Conservation (phyloP, 2,329 filamentous ascomycete species). For the Venturiaceae sp. region DNA sequence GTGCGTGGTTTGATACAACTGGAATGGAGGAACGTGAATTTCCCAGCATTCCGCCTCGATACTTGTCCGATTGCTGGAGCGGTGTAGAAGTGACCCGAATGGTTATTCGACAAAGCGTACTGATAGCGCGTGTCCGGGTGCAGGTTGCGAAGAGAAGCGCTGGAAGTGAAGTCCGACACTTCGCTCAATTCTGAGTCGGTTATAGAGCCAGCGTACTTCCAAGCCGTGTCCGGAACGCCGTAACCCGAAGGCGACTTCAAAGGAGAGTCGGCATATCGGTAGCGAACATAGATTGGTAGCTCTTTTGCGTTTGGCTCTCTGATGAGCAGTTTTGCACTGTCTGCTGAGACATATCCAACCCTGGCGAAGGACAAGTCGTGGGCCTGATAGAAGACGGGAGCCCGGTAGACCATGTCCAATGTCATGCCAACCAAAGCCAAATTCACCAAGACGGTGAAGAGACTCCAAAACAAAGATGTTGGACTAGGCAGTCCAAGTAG, state of each 20-base stretch:
- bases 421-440: constrained; percentile 56
- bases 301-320: constrained; percentile 70
- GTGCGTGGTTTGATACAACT: constrained; percentile 90
- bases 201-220: constrained; percentile 59
- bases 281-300: constrained; percentile 66
- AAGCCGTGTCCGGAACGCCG: constrained; percentile 44
- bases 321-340: constrained; percentile 69
- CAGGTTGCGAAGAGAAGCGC: constrained; percentile 57
- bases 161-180: constrained; percentile 72
- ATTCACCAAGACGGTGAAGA: constrained; percentile 64
- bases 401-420: constrained; percentile 69
- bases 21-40: constrained; percentile 83
- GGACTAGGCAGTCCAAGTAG: constrained; percentile 68
- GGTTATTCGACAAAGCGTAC: constrained; percentile 79
- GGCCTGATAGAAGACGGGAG: constrained; percentile 57
- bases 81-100: constrained; percentile 70
- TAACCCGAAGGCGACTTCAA: constrained; percentile 43
- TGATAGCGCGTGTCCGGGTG: constrained; percentile 67
- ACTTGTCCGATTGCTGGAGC: constrained; percentile 61
- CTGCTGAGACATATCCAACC: constrained; percentile 76
- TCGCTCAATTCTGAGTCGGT: constrained; percentile 48
- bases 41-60: constrained; percentile 39
- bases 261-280: constrained; percentile 29
- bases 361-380: constrained; percentile 77
- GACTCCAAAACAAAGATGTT: constrained; percentile 55